Evolutionary conservation across 371 early-diverging fungal genomes (phyloP).

Genomic region (Nosema granulosis): DNA sequence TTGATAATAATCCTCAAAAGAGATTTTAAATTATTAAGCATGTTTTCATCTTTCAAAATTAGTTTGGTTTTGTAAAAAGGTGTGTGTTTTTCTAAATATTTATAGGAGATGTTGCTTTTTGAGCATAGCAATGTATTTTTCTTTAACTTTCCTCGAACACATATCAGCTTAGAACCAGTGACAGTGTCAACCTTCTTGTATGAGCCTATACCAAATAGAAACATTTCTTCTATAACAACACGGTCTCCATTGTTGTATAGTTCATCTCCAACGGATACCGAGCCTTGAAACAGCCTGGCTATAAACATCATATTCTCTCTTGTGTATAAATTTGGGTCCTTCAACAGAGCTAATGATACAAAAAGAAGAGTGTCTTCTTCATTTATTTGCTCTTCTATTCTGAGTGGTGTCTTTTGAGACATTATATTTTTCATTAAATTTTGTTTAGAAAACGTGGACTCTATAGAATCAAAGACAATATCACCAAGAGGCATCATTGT

Average conservation of each 20-base stretch:
- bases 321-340: not conserved
- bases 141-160: conserved; percentile 40
- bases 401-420: not conserved
- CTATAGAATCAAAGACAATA: conserved; percentile 48
- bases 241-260: conserved; percentile 22
- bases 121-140: conserved; percentile 46
- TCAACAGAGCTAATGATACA: conserved; percentile 42
- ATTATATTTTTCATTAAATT: conserved; percentile 10
- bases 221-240: conserved; percentile 44
- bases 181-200: conserved; percentile 27
- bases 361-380: conserved; percentile 9
- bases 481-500: conserved; percentile 45
- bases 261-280: conserved; percentile 21
- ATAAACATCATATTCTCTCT: conserved; percentile 53
- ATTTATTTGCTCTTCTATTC: not conserved
- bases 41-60: conserved; percentile 23
- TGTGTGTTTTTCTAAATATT: not conserved
- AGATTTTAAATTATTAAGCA: conserved; percentile 42
- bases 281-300: conserved; percentile 39
- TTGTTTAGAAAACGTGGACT: not conserved
- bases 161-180: conserved; percentile 34
- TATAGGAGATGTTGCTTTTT: not conserved
- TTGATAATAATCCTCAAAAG: conserved; percentile 44
- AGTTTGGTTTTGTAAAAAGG: conserved; percentile 53
- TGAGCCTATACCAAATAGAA: conserved; percentile 46